Evolutionary conservation across 2,329 filamentous ascomycete species (phyloP).

Genomic region (Colletotrichum noveboracense): DNA sequence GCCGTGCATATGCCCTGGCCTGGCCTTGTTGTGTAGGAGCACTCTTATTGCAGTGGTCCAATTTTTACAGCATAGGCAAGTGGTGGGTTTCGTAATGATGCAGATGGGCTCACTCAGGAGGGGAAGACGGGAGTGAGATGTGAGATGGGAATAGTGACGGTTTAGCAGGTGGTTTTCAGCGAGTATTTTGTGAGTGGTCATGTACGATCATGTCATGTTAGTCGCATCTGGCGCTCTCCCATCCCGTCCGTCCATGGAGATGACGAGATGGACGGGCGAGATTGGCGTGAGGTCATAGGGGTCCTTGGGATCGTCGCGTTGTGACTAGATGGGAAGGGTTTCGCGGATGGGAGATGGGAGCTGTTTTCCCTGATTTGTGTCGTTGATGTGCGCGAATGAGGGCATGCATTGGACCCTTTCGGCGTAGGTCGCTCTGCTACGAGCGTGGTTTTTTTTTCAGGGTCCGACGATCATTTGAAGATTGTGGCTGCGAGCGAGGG

Average conservation of each 20-base stretch:
- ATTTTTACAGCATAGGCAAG: not conserved
- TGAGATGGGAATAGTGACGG: not conserved
- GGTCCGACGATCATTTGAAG: conserved; percentile 21
- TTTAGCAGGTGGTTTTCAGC: not conserved
- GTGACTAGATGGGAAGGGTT: not conserved
- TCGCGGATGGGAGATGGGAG: not conserved
- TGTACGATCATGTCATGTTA: not conserved
- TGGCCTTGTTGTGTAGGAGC: not conserved
- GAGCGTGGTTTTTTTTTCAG: not conserved
- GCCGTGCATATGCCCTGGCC: not conserved
- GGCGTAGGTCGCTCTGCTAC: not conserved
- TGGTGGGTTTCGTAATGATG: conserved; percentile 10
- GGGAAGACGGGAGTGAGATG: not conserved
- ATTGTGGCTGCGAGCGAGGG: conserved; percentile 1
- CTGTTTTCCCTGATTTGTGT: not conserved
- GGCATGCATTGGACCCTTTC: not conserved
- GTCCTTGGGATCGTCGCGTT: conserved; percentile 3
- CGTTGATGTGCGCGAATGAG: not conserved
- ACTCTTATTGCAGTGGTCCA: not conserved
- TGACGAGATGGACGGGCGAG: not conserved
- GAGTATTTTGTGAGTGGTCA: not conserved
- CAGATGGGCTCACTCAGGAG: not conserved
- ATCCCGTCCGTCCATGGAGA: not conserved
- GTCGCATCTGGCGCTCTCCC: not conserved
- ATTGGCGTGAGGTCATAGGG: conserved; percentile 18